phyloP scores from a whole-genome alignment of 2,329 filamentous ascomycete species.

The Cucurbitaria berberidis region DNA sequence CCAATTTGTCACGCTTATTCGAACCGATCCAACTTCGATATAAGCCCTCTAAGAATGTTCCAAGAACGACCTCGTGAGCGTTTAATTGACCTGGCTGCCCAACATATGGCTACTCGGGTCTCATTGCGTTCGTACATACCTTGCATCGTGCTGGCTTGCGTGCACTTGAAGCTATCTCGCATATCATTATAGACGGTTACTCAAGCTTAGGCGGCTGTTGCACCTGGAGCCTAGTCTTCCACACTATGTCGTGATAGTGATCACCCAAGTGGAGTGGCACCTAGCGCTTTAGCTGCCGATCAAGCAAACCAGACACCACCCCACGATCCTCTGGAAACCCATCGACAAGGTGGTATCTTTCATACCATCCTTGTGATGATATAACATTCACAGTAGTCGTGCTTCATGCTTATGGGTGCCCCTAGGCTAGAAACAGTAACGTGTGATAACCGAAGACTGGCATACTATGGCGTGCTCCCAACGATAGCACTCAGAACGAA shows the following conservation, averaged over 20 bases:
- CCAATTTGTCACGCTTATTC: conserved; percentile 51
- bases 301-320: neutral
- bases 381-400: neutral
- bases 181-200: no score
- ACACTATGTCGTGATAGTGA: no score
- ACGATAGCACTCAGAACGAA: neutral
- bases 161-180: no score
- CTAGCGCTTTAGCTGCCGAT: no score
- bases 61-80: conserved; percentile 41
- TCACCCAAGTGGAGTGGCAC: no score
- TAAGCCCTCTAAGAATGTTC: conserved; percentile 51
- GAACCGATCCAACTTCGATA: conserved; percentile 45
- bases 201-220: no score
- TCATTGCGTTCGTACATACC: conserved; percentile 48
- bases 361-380: neutral
- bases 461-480: neutral
- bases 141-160: neutral
- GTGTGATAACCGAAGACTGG: neutral
- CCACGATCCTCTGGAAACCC: neutral
- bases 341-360: neutral
- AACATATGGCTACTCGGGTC: conserved; percentile 43
- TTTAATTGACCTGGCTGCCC: conserved; percentile 50
- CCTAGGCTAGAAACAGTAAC: neutral
- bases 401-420: neutral
- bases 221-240: no score